Evolutionary conservation across 1,284 basidiomycete genomes (phyloP).

Genomic region (Marasmius fiardii): DNA sequence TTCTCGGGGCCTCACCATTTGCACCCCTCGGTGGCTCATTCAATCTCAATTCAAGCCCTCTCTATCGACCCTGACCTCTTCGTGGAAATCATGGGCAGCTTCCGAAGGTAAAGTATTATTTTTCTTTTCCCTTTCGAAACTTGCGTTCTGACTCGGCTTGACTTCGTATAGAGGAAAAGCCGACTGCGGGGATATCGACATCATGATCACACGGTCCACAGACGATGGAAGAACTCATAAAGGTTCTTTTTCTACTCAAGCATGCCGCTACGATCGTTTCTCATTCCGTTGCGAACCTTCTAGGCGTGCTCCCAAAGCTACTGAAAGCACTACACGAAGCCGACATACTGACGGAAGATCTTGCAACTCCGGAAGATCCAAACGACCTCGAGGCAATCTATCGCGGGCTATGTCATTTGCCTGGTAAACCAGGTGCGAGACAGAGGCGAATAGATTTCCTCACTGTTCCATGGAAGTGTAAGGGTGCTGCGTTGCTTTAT

Average conservation of each 20-base stretch:
- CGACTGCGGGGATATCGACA: constrained; percentile 87
- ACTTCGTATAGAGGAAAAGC: constrained; percentile 55
- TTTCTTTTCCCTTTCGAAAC: constrained; percentile 7
- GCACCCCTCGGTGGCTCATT: not conserved
- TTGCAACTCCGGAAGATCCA: constrained; percentile 63
- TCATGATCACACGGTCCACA: constrained; percentile 76
- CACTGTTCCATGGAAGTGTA: constrained; percentile 70
- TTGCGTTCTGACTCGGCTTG: not conserved
- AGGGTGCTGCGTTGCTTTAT: constrained; percentile 85
- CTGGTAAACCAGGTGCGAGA: constrained; percentile 32
- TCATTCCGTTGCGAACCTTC: too few relatives aligned
- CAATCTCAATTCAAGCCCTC: constrained; percentile 44
- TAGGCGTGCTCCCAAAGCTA: constrained; percentile 58
- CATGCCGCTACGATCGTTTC: too few relatives aligned
- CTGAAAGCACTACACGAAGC: constrained; percentile 52
- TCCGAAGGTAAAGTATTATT: constrained; percentile 63
- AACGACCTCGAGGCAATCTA: constrained; percentile 71
- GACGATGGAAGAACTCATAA: constrained; percentile 71
- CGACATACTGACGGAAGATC: constrained; percentile 73
- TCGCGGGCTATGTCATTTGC: constrained; percentile 70
- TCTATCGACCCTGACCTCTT: constrained; percentile 69
- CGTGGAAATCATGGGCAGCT: constrained; percentile 89
- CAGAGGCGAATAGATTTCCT: constrained; percentile 83
- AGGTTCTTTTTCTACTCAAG: constrained; percentile 36
- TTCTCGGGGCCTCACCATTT: not conserved